These are phyloP conservation scores for Aspergillus cavernicola DNA, from an alignment of 495 filamentous ascomycete species.

Conservation along the genomic window DNA sequence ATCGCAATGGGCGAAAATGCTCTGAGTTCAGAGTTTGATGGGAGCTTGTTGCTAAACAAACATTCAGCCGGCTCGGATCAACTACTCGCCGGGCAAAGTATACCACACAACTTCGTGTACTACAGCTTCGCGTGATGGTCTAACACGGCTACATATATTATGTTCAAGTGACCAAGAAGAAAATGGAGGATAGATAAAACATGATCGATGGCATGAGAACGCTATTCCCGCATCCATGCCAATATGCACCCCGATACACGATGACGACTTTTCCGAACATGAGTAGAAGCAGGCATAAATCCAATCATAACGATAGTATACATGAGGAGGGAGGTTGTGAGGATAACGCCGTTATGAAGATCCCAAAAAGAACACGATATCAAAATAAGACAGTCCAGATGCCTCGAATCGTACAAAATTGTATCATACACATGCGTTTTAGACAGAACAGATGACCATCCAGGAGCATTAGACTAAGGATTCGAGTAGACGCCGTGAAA, in stretches of 20 bases:
- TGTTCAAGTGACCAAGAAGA: neutral
- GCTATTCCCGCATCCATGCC: constrained; percentile 13
- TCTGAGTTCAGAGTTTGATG: neutral
- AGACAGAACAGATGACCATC: constrained; percentile 14
- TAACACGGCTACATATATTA: too few species aligned
- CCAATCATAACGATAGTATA: constrained; percentile 28
- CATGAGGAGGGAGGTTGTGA: constrained; percentile 37
- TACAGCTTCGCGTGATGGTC: too few species aligned
- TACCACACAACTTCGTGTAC: neutral
- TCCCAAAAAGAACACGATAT: constrained; percentile 22
- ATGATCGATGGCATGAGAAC: constrained; percentile 14
- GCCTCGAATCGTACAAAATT: constrained; percentile 36
- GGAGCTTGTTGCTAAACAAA: constrained; percentile 3
- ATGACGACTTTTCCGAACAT: constrained; percentile 12
- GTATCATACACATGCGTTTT: constrained; percentile 43
- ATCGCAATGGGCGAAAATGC: neutral
- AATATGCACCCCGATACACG: constrained; percentile 9
- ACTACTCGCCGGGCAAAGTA: constrained; percentile 1
- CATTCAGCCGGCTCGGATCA: neutral
- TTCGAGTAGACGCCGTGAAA: constrained; percentile 14
- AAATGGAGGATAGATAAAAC: constrained; percentile 8
- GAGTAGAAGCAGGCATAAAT: constrained; percentile 7
- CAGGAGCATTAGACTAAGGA: constrained; percentile 16
- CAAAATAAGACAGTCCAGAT: constrained; percentile 32
- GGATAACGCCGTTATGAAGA: constrained; percentile 11